Base-by-base conservation (phyloP, 192 early-diverging fungal species). In the Podila epicladia region DNA sequence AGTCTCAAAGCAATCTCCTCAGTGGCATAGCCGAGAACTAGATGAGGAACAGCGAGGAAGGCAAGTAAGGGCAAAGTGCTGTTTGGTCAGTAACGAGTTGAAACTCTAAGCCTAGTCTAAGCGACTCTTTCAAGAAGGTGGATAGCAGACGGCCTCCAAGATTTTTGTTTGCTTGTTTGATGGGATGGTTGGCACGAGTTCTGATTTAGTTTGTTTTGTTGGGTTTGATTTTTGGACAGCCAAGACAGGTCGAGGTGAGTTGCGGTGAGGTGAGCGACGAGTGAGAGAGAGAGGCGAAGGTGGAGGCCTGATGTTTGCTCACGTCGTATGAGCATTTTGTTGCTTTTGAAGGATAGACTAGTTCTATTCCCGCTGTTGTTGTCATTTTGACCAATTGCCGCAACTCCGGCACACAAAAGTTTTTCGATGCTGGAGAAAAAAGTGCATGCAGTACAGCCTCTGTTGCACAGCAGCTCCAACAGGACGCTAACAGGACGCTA, bases 1-100 rank as follows among this genome's bases (percentile, higher is more conserved):
- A 91, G 85, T 41, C 93, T 83, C 13, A 91, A 53, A 29, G 91
- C 83, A 28, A 96, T 74, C 62, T 99, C 94, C 67, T 98, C 97
- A 7, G 95, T 99, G 3, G 91, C 89, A 77, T 94, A 92, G 20
- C 93, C 95, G 45, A 99, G 88, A 62, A 99, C 85, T 83, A 45
- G 55, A 22, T 33, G 49, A 64, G 33, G 45, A 49, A 37, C 2
- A 38, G 33, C 11, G 38, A 33, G 0, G 33, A 35, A 22, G 57
- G n/a, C 22, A n/a, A 26, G 35, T 2, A 58, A 37, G 7, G 48
- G 29, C 31, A 32, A 15, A 15, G 0, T 0, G 17, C 13, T 55
- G 20, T 20, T 55, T 55, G 0, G 53, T 55, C 53, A 55, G 53
- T 55, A 24, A 55, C n/a, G 53, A n/a, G 24, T 24, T 55, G 22